Evolutionary conservation across 1,284 basidiomycete genomes (phyloP), one percentile per base, ranked within the genome.

Genomic region (Cutaneotrichosporon cavernicola): DNA sequence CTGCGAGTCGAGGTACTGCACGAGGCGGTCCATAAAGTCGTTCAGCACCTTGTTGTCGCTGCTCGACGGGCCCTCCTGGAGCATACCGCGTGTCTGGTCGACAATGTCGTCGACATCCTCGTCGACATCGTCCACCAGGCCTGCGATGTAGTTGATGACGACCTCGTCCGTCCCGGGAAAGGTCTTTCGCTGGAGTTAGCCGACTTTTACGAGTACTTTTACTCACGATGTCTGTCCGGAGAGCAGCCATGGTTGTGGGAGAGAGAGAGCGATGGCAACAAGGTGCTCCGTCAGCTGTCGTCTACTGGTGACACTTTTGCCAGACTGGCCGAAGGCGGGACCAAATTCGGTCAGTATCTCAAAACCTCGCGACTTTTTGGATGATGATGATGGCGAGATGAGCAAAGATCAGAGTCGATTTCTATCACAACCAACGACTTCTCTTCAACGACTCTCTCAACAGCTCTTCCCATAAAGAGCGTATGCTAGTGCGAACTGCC

Each of bases 161-260:
- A 95, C 87, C 73, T 96, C 92, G 78, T 98, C 94, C 34, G 92
- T 90, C n/a, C 88, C 88, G 4, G 93, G 92, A 66, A 97, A 87
- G 36, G 84, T 85, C 34, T 84, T 83, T 46, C 91, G 86, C 80
- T 81, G 62, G 14, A 8, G 22, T 53, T 21, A 60, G 58, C 50
- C 13, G 4, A 26, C 26, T 26, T 26, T 26, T 26, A n/a, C 18
- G 16, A 8, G 3, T 2, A 5, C 36, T 9, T 16, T 36, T 21
- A 63, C 70, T 62, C 55, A 69, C 71, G 60, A 72, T 72, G 57
- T 72, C 73, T 57, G 65, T 62, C 38, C 68, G 68, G 53, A 74
- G 64, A 43, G 67, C 68, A 1, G 71, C 68, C 73, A 74, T 74
- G 46, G n/a, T 32, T 11, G 50, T 60, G 46, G 14, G 9, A 11